Conservation (phyloP, 1,284 basidiomycete genomes). For the Melampsora americana region DNA sequence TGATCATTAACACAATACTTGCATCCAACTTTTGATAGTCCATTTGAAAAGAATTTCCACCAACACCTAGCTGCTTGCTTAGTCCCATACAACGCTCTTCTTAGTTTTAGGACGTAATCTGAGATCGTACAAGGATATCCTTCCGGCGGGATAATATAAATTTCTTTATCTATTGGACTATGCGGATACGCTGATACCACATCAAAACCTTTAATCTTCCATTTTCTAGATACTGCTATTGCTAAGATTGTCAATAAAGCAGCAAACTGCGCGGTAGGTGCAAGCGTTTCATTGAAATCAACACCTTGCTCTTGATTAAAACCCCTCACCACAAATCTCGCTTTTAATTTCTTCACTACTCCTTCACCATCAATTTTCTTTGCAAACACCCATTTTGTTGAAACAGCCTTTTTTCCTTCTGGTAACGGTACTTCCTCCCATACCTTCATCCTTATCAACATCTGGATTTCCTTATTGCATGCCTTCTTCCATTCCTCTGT, state of each 20-base stretch:
- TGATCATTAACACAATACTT: background rate
- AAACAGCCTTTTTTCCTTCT: no score
- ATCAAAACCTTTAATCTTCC: background rate
- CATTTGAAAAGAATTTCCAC: conserved; percentile 1
- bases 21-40: background rate
- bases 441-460: no score
- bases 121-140: background rate
- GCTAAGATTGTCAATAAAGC: background rate
- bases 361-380: background rate
- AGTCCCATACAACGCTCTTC: conserved; percentile 22
- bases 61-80: conserved; percentile 23
- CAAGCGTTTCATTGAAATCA: conserved; percentile 1
- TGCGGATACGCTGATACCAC: conserved; percentile 22
- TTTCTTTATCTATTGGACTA: conserved; percentile 25
- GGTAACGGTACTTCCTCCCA: no score
- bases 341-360: background rate
- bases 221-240: background rate
- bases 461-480: no score
- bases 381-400: conserved; percentile 16
- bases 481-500: no score
- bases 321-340: conserved; percentile 12
- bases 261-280: background rate
- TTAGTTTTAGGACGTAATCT: background rate
- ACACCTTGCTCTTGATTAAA: conserved; percentile 9
- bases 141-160: conserved; percentile 1